Evolutionary conservation across 2,329 filamentous ascomycete species (phyloP).

Genomic region (Fusarium lateritium): DNA sequence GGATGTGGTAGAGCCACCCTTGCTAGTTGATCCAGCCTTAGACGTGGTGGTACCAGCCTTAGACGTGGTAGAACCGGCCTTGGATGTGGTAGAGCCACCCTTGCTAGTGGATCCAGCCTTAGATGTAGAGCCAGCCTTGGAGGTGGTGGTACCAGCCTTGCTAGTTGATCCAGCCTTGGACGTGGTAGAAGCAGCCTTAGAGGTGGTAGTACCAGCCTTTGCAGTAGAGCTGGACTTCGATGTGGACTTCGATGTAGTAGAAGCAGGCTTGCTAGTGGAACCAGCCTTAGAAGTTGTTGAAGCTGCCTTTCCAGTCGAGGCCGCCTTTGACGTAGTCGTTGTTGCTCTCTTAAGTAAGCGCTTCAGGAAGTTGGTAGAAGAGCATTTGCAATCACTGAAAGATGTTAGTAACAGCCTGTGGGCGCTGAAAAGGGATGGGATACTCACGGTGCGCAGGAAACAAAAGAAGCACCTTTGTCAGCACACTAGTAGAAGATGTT

Average conservation of each 20-base stretch:
- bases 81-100: background rate
- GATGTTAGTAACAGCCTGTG: background rate
- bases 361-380: background rate
- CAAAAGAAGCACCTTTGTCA: background rate
- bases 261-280: background rate
- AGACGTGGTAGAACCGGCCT: background rate
- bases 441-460: conserved; percentile 20
- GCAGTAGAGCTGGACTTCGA: background rate
- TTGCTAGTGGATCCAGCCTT: background rate
- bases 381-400: conserved; percentile 16
- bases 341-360: conserved; percentile 5
- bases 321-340: background rate
- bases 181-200: background rate
- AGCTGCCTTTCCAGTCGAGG: background rate
- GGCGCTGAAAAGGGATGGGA: background rate
- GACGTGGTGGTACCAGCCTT: background rate
- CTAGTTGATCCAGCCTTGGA: background rate
- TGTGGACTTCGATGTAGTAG: background rate
- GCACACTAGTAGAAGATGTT: conserved; percentile 1
- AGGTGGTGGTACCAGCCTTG: too few relatives aligned
- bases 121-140: too few relatives aligned
- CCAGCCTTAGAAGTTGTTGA: background rate
- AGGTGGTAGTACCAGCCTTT: background rate
- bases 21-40: too few relatives aligned
- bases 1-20: too few relatives aligned